Evolutionary conservation across 306 rosid species (phyloP), one percentile per base, ranked within the genome.

Genomic region (Corylus americana): DNA sequence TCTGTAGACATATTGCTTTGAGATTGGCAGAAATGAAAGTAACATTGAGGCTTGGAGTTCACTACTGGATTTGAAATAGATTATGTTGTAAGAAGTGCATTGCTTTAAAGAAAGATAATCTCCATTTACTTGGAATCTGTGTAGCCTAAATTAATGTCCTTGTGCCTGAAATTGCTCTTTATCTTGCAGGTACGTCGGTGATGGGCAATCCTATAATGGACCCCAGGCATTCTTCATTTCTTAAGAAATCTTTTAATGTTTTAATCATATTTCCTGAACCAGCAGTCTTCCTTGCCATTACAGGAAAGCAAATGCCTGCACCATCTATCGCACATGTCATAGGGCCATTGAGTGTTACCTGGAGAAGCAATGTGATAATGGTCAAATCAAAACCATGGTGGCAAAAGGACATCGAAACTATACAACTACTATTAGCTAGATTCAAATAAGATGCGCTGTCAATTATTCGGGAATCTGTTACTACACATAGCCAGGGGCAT

Each of bases 21-120:
- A 75, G 85, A 77, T 89, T 90, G 95, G 87, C 62, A 75, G 84
- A 85, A 86, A 75, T 75, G 66, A 81, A 88, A 87, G 90, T 67
- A 45, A 83, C 11, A 79, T 22, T 31, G 44, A 86, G 79, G 83
- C 95, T 90, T 92, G 83, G 93, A 88, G 91, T 87, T 87, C 91
- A 92, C 93, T 90, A 35, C 97, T 85, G 87, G 91, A 53, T 85
- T 83, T 78, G 78, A 71, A 57, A 64, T 84, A 68, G 90, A 89
- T 91, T 86, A 67, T 9, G 51, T 76, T 73, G 37, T 64, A 79
- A 90, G 85, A 79, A 82, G 83, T 67, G 77, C 85, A 20, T 92
- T 84, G 92, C 94, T 92, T 92, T 31, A 8, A 87, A 87, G 93
- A 86, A 88, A 87, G 85, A 81, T 18, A 44, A 81, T 70, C 78